Percentiles rank a stretch among this genome's conserved stretches.
phyloP scores from a whole-genome alignment of 768 basidiomycete genomes.

The Mycena belliarum region DNA sequence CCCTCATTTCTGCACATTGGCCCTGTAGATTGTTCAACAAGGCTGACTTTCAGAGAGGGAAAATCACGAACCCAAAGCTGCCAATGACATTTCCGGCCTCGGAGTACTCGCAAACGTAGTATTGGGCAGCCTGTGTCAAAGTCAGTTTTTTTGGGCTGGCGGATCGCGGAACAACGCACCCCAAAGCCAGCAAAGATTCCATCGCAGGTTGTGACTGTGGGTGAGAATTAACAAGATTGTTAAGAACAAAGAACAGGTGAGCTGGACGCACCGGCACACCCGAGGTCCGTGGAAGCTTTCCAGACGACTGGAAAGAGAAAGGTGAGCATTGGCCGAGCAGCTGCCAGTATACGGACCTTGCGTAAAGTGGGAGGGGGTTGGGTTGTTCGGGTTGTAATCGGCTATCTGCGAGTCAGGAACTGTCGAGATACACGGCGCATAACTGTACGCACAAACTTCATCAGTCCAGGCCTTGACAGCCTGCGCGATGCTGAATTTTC shows the following conservation, averaged over 20 bases:
- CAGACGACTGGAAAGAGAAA: constrained; percentile 46
- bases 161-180: constrained; percentile 36
- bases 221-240: background rate
- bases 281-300: constrained; percentile 65
- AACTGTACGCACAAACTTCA: constrained; percentile 57
- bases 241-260: background rate
- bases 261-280: constrained; percentile 47
- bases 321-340: too few relatives aligned
- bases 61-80: constrained; percentile 52
- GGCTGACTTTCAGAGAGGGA: background rate
- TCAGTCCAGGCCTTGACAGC: constrained; percentile 65
- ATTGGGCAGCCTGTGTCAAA: constrained; percentile 49
- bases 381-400: constrained; percentile 57
- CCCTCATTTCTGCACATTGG: constrained; percentile 46
- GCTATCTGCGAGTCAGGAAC: constrained; percentile 34
- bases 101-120: constrained; percentile 70
- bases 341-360: too few relatives aligned
- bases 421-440: background rate
- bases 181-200: constrained; percentile 63
- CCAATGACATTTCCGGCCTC: constrained; percentile 66
- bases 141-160: background rate
- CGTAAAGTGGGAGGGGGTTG: constrained; percentile 67
- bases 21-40: constrained; percentile 27
- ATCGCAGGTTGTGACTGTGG: constrained; percentile 43
- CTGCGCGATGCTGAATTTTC: constrained; percentile 46